Evolutionary conservation across 768 basidiomycete genomes (phyloP).

Genomic region (Psilocybe sp.): DNA sequence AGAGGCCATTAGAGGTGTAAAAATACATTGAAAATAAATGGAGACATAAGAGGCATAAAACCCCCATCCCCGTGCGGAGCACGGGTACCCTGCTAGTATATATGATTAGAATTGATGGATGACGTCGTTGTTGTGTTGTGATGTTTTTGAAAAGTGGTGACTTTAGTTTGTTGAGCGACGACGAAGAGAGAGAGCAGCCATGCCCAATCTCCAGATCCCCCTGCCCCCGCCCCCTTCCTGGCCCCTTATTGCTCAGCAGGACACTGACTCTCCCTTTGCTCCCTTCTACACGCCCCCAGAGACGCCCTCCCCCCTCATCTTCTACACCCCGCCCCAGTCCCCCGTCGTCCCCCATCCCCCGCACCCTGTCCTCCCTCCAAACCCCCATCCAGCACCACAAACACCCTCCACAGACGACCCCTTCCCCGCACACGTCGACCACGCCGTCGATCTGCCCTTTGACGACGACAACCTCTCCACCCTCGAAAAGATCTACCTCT

Average conservation of each 20-base stretch:
- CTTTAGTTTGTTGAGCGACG: constrained; percentile 8
- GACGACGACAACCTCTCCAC: constrained; percentile 83
- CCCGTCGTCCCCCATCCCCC: constrained; percentile 24
- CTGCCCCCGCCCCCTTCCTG: constrained; percentile 35
- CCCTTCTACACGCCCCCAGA: constrained; percentile 43
- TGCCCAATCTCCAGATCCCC: constrained; percentile 28
- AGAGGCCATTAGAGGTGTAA: no score
- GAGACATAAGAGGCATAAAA: no score
- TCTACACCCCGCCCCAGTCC: constrained; percentile 37
- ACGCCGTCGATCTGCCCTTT: constrained; percentile 38
- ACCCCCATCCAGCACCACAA: constrained; percentile 16
- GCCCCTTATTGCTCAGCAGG: constrained; percentile 31
- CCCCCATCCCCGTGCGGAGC: no score
- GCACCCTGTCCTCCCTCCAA: constrained; percentile 23
- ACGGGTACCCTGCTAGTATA: no score
- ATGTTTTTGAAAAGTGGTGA: constrained; percentile 16
- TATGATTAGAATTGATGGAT: constrained; percentile 6
- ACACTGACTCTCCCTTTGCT: constrained; percentile 32
- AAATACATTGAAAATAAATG: no score
- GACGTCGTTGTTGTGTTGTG: constrained; percentile 33
- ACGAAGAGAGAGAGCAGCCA: constrained; percentile 11
- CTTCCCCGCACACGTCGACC: constrained; percentile 24
- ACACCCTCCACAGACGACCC: constrained; percentile 20
- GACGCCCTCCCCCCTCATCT: constrained; percentile 28
- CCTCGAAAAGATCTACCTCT: constrained; percentile 90